Evolutionary conservation across 2,329 filamentous ascomycete species (phyloP).

Genomic region (Aspergillus hiratsukae): DNA sequence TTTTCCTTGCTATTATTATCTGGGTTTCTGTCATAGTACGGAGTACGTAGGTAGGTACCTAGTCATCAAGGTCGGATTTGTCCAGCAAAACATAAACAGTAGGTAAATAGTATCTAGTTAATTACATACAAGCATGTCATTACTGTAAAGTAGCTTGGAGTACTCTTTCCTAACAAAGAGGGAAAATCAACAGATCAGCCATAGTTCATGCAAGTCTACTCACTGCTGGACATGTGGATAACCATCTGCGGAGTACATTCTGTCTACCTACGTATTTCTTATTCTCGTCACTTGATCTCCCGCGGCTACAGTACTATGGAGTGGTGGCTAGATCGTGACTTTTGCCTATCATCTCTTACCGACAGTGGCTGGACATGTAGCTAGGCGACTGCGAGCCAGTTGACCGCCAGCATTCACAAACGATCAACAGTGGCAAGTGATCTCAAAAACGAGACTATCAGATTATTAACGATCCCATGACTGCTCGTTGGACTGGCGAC

Average conservation of each 20-base stretch:
- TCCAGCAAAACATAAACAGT: background rate
- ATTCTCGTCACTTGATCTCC: background rate
- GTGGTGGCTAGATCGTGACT: background rate
- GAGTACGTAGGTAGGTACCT: no score
- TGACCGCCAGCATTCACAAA: conserved; percentile 13
- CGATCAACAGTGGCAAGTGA: background rate
- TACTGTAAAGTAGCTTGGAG: background rate
- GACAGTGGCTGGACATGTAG: conserved; percentile 14
- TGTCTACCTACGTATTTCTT: background rate
- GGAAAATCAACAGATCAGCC: background rate
- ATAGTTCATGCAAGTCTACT: background rate
- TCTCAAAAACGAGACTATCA: background rate
- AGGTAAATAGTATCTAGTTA: background rate
- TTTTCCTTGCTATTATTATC: background rate
- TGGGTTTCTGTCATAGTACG: background rate
- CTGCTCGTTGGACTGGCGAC: background rate
- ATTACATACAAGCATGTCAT: background rate
- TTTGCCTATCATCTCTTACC: conserved; percentile 3
- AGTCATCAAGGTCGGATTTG: background rate
- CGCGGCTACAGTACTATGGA: background rate
- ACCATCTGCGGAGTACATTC: background rate
- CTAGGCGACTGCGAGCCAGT: conserved; percentile 8
- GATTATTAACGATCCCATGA: background rate
- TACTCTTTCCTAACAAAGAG: background rate
- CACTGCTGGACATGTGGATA: background rate